Evolutionary conservation across 129 eudicot genomes (phyloP).

Genomic region (Daucus carota): DNA sequence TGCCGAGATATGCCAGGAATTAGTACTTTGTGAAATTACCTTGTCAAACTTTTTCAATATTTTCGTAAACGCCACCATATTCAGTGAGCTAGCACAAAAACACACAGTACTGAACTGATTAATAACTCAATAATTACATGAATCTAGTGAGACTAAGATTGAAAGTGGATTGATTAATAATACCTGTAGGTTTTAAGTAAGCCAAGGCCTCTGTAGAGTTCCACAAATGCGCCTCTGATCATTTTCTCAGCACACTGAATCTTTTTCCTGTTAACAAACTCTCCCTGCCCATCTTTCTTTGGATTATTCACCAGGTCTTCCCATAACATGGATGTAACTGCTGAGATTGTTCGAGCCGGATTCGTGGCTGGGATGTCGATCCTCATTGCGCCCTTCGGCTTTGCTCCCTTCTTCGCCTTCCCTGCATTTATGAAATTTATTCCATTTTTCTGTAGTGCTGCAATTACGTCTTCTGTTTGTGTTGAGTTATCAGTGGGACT

Average conservation of each 20-base stretch:
- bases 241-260: conserved; percentile 90
- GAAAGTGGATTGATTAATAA: too few species aligned
- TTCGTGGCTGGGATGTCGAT: conserved; percentile 82
- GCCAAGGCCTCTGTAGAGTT: conserved; percentile 88
- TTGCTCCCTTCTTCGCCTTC: conserved; percentile 53
- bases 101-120: too few species aligned
- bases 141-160: not conserved
- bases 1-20: too few species aligned
- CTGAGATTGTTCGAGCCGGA: conserved; percentile 68
- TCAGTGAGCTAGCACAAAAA: conserved; percentile 61
- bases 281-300: conserved; percentile 47
- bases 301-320: conserved; percentile 86
- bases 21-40: conserved; percentile 32
- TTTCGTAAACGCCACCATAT: conserved; percentile 90
- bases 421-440: conserved; percentile 54
- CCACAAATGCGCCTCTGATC: conserved; percentile 92
- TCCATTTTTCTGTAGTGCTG: conserved; percentile 79
- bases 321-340: conserved; percentile 75
- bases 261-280: conserved; percentile 63
- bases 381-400: conserved; percentile 65
- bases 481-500: conserved; percentile 33
- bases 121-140: too few species aligned
- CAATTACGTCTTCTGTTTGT: conserved; percentile 63
- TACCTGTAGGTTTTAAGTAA: conserved; percentile 84
- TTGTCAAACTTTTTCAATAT: conserved; percentile 92